Conservation (phyloP, 1,284 basidiomycete genomes). For the Sporisorium exsertum region DNA sequence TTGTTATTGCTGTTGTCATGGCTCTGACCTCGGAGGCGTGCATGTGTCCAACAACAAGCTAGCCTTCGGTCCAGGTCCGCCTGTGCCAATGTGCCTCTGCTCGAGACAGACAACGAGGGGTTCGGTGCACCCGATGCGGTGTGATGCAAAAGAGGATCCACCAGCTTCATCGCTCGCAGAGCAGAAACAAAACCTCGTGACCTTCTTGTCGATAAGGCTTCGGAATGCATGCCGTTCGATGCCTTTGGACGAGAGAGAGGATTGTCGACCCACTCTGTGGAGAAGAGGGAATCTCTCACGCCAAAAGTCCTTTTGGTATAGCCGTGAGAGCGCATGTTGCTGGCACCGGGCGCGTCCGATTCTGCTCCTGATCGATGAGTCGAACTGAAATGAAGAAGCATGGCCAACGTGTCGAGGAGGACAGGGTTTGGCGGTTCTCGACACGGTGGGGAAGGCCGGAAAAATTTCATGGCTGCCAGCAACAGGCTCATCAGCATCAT, state of each 20-base stretch:
- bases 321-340: background rate
- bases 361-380: background rate
- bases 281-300: background rate
- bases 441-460: background rate
- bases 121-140: background rate
- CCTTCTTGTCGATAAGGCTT: background rate
- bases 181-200: background rate
- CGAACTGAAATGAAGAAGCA: background rate
- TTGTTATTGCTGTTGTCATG: too few relatives aligned
- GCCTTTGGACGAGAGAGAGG: background rate
- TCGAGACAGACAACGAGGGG: background rate
- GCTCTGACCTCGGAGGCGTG: background rate
- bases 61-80: conserved; percentile 2
- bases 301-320: background rate
- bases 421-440: conserved; percentile 3
- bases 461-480: background rate
- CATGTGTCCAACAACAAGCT: background rate
- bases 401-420: background rate
- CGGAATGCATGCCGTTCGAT: background rate
- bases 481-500: too few relatives aligned
- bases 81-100: background rate
- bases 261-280: too few relatives aligned
- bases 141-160: background rate
- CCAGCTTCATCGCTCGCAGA: background rate
- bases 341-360: background rate